A percentile compares a stretch with the other conserved stretches of the same genome.
Conservation (phyloP, 768 basidiomycete genomes). For the Suillus brevipes region DNA sequence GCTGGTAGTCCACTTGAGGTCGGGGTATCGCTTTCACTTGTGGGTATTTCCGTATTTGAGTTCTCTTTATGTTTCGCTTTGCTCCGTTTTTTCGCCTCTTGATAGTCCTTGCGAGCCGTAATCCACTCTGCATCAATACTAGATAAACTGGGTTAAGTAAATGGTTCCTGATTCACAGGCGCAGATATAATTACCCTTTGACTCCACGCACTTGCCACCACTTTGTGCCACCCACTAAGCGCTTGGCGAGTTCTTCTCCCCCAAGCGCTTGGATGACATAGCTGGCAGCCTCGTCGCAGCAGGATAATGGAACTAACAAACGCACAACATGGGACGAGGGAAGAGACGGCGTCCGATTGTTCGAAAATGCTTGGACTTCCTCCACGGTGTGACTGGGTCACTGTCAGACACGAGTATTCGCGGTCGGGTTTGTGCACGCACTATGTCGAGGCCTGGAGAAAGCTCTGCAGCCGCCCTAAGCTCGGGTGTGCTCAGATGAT, state of each 20-base stretch:
- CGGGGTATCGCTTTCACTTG: slow-evolving; percentile 1
- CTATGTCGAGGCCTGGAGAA: slow-evolving; percentile 71
- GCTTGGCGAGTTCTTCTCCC: slow-evolving; percentile 71
- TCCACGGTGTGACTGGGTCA: slow-evolving; percentile 74
- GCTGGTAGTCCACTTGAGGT: slow-evolving; percentile 16
- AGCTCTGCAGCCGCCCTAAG: slow-evolving; percentile 47
- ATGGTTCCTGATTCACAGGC: slow-evolving; percentile 16
- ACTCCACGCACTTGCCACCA: slow-evolving; percentile 97
- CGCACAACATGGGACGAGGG: slow-evolving; percentile 79
- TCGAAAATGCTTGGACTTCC: slow-evolving; percentile 77
- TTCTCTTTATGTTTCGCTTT: slow-evolving; percentile 42
- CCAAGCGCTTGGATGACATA: slow-evolving; percentile 78
- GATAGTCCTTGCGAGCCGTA: slow-evolving; percentile 80
- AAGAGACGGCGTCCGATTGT: slow-evolving; percentile 80
- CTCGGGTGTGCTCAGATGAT: neutral
- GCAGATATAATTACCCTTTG: slow-evolving; percentile 61
- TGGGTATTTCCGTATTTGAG: slow-evolving; percentile 1
- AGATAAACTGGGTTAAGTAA: slow-evolving; percentile 12
- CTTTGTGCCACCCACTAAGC: slow-evolving; percentile 83
- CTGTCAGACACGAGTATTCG: neutral
- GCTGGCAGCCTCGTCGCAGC: slow-evolving; percentile 72
- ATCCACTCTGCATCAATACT: slow-evolving; percentile 91
- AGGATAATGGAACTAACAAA: slow-evolving; percentile 69
- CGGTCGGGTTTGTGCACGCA: slow-evolving; percentile 36
- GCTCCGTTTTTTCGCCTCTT: slow-evolving; percentile 58